These are phyloP conservation scores for Aspergillus coremiiformis DNA, from an alignment of 495 filamentous ascomycete genomes.

Conservation along the genomic window DNA sequence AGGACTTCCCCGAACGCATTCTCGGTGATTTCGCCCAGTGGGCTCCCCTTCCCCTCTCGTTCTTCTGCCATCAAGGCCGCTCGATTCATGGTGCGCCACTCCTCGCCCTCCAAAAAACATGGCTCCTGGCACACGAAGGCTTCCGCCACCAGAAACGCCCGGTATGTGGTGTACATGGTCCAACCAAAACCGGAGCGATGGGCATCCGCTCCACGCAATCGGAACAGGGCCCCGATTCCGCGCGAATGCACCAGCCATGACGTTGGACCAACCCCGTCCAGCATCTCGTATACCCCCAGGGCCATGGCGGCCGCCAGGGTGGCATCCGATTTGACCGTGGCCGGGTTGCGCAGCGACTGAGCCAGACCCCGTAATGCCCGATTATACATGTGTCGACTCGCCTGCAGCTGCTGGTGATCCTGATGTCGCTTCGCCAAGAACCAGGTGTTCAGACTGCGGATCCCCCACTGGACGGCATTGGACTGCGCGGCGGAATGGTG, in stretches of 20 bases:
- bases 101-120: constrained; percentile 24
- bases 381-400: constrained; percentile 22
- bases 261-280: constrained; percentile 17
- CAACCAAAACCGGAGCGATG: constrained; percentile 23
- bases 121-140: constrained; percentile 18
- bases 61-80: constrained; percentile 13
- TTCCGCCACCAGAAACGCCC: constrained; percentile 26
- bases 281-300: constrained; percentile 28
- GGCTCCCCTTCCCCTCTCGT: constrained; percentile 8
- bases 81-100: constrained; percentile 24
- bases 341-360: constrained; percentile 9
- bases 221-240: constrained; percentile 25
- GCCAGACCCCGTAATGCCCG: constrained; percentile 10
- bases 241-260: constrained; percentile 33
- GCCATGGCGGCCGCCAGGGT: constrained; percentile 22
- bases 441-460: constrained; percentile 13
- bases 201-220: constrained; percentile 21
- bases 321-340: constrained; percentile 13
- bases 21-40: constrained; percentile 17
- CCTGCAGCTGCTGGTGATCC: constrained; percentile 9
- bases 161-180: constrained; percentile 24
- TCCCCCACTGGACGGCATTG: constrained; percentile 6
- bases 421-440: constrained; percentile 15
- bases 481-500: constrained; percentile 1
- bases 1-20: constrained; percentile 21